A percentile compares a stretch with the other conserved stretches of the same genome.
Conservation (phyloP, 345 rosid genomes). For the Camelina hispida region DNA sequence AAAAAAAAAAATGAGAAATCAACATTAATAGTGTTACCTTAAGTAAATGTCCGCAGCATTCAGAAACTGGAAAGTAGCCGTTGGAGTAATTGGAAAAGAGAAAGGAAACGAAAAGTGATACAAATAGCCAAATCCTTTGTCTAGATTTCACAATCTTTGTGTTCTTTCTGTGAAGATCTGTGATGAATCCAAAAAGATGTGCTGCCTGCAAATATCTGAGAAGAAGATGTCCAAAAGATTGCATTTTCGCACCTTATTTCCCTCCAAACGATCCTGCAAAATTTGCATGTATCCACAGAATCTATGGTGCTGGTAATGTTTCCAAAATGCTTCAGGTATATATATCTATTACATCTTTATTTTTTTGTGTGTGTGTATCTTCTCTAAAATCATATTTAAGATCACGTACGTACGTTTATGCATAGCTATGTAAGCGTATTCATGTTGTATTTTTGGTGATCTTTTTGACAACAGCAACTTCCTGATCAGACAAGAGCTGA, state of each 20-base stretch:
- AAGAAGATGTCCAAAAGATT: slow-evolving; percentile 70
- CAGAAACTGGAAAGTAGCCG: slow-evolving; percentile 41
- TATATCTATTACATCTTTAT: background rate
- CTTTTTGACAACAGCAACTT: slow-evolving; percentile 53
- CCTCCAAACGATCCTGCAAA: slow-evolving; percentile 61
- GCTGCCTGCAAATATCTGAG: slow-evolving; percentile 74
- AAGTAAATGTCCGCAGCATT: slow-evolving; percentile 10
- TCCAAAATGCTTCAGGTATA: slow-evolving; percentile 70
- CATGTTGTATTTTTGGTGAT: slow-evolving; percentile 6
- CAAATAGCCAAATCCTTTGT: slow-evolving; percentile 29
- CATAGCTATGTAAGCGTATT: background rate
- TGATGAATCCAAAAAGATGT: slow-evolving; percentile 53
- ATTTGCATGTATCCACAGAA: slow-evolving; percentile 64
- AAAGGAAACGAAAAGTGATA: slow-evolving; percentile 29
- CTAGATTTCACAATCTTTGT: slow-evolving; percentile 34
- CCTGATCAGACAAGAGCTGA: slow-evolving; percentile 49
- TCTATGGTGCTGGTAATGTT: slow-evolving; percentile 82
- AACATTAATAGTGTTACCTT: slow-evolving; percentile 34
- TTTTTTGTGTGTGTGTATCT: slow-evolving; percentile 11
- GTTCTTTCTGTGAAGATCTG: slow-evolving; percentile 34
- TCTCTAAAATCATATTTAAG: background rate
- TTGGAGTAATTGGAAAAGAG: slow-evolving; percentile 22
- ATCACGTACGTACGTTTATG: background rate
- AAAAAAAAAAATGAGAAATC: no score
- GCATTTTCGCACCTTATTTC: slow-evolving; percentile 71